These are phyloP conservation scores for Ceratocystis cacaofunesta DNA, from an alignment of 2,329 filamentous ascomycete genomes.

Conservation along the genomic window DNA sequence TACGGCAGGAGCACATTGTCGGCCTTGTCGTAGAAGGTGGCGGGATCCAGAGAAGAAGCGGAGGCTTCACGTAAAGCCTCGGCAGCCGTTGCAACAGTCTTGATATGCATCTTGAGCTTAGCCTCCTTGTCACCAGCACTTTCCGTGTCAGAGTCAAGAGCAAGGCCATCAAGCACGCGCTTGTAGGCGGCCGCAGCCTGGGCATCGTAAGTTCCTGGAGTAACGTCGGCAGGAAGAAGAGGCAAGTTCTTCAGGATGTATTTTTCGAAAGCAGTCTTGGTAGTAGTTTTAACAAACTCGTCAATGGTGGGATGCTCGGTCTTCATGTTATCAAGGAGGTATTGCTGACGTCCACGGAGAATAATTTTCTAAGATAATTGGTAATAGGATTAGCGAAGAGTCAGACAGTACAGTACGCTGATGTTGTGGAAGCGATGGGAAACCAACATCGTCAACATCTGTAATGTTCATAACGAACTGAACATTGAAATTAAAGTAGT, in stretches of 20 bases:
- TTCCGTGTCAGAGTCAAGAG: conserved; percentile 41
- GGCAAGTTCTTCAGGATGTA: conserved; percentile 43
- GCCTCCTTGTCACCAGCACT: conserved; percentile 60
- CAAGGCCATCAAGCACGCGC: conserved; percentile 38
- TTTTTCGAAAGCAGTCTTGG: conserved; percentile 33
- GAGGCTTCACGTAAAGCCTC: conserved; percentile 17
- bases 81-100: conserved; percentile 40
- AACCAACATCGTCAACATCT: conserved; percentile 52
- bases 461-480: conserved; percentile 91
- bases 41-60: conserved; percentile 30
- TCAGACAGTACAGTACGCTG: not conserved
- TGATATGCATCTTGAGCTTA: conserved; percentile 81
- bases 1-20: conserved; percentile 65
- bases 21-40: conserved; percentile 37
- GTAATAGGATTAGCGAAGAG: not conserved
- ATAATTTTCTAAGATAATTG: conserved; percentile 32
- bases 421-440: not conserved
- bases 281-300: conserved; percentile 10
- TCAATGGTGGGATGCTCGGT: conserved; percentile 13
- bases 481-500: conserved; percentile 73
- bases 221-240: conserved; percentile 31
- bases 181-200: conserved; percentile 39
- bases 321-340: conserved; percentile 46
- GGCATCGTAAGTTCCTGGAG: conserved; percentile 33
- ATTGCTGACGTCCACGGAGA: conserved; percentile 55